Evolutionary conservation across 306 rosid species (phyloP).

Genomic region (Cajanus cajan): DNA sequence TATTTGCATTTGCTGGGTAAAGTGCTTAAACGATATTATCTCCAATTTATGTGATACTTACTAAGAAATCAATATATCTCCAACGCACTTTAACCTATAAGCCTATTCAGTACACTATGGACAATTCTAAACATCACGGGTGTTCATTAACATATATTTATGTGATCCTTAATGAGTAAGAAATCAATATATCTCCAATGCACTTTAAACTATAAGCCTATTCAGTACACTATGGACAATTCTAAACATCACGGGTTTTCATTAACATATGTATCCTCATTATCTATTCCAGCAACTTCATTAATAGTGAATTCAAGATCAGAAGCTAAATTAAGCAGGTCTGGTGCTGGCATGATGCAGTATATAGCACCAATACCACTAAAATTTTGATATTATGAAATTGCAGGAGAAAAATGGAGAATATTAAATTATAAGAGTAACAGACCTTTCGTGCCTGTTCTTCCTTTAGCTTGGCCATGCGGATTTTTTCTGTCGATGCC

Average conservation of each 20-base stretch:
- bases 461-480: conserved; percentile 75
- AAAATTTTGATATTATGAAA: conserved; percentile 25
- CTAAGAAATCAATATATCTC: conserved; percentile 1
- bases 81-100: background rate
- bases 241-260: conserved; percentile 13
- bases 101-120: conserved; percentile 10
- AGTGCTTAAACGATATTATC: background rate
- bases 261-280: background rate
- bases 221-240: conserved; percentile 13
- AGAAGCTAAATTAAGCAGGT: conserved; percentile 8
- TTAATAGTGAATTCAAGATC: conserved; percentile 2
- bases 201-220: conserved; percentile 12
- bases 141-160: background rate
- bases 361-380: background rate
- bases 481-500: conserved; percentile 69
- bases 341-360: background rate
- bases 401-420: background rate
- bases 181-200: background rate
- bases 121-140: conserved; percentile 26
- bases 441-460: conserved; percentile 71
- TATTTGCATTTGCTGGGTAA: background rate
- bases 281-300: conserved; percentile 4
- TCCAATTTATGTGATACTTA: background rate
- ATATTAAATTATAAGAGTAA: conserved; percentile 31
- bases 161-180: background rate